Evolutionary conservation across 352 stramenopile genomes (phyloP), one percentile per base, ranked within the genome.

Genomic region (Pythium periplocum): DNA sequence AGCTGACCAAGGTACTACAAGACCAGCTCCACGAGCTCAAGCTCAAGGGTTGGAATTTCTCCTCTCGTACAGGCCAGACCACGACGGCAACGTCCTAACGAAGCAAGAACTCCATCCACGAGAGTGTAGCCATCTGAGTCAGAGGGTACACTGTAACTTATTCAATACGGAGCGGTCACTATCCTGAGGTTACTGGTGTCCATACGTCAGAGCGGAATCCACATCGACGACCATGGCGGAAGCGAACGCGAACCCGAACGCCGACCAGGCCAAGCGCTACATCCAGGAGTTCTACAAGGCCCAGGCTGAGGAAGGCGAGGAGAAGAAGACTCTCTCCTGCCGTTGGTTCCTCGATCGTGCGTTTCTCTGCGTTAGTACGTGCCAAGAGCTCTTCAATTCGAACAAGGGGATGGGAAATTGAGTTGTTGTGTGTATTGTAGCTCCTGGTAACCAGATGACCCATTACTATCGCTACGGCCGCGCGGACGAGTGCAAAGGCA

Each of bases 311-410:
- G 63, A 55, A 32, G 68, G 63, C 6, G 54, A 55, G 6, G 59
- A 63, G 55, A 87, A 83, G 66, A 59, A 62, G 30, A 69, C 75
- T 36, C 71, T 87, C 50, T 76, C 73, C 9, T 93, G 83, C 60
- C 57, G 66, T n/a, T 90, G 78, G 75, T 90, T 90, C 56, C 54
- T 93, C 1, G 80, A 93, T 52, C 76, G 75, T 36, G 78, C 83
- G 7, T 93, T 93, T 69, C 80, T 75, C 45, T 93, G 83, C 60
- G 78, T 88, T 66, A 91, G 83, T 93, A 86, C 67, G 83, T 89
- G 35, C 10, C 10, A 36, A 31, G 12, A 5, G 11, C 8, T 34
- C 35, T 36, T 33, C 34, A 9, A 6, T 36, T 32, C 6, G 32
- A 38, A 43, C 17, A 8, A 4, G 30, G n/a, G 17, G 32, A 51